These are phyloP conservation scores for Backusella luteola DNA, from an alignment of 192 early-diverging fungal species.

Conservation along the genomic window DNA sequence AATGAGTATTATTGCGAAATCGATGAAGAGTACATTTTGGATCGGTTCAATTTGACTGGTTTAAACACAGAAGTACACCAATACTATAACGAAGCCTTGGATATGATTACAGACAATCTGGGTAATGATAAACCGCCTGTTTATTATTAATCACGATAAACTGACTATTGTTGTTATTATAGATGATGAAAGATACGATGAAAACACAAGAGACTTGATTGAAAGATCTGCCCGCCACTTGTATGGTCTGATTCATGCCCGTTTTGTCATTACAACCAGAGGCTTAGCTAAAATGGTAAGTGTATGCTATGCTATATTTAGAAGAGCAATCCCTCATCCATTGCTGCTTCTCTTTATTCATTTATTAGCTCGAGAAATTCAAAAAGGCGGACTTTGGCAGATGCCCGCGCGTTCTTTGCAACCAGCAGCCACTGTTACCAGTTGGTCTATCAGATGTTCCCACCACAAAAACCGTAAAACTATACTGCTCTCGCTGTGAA, in stretches of 20 bases:
- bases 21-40: slow-evolving; percentile 95
- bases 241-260: slow-evolving; percentile 96
- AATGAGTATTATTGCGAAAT: slow-evolving; percentile 98
- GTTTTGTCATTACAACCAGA: slow-evolving; percentile 90
- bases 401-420: slow-evolving; percentile 91
- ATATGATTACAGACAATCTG: slow-evolving; percentile 88
- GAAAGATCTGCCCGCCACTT: slow-evolving; percentile 86
- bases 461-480: slow-evolving; percentile 79
- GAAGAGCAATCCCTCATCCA: not conserved
- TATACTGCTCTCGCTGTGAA: slow-evolving; percentile 94
- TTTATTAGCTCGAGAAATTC: slow-evolving; percentile 75
- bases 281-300: slow-evolving; percentile 89
- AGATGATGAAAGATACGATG: slow-evolving; percentile 62
- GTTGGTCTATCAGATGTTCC: slow-evolving; percentile 89
- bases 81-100: slow-evolving; percentile 78
- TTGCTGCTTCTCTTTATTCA: not conserved
- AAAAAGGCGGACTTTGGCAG: slow-evolving; percentile 90
- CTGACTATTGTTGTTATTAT: not conserved
- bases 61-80: slow-evolving; percentile 84
- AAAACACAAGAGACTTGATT: slow-evolving; percentile 71
- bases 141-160: not conserved
- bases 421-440: slow-evolving; percentile 83
- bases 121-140: slow-evolving; percentile 35
- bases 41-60: slow-evolving; percentile 96
- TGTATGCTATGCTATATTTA: no score